A percentile compares a stretch with the other conserved stretches of the same genome.
phyloP scores from a whole-genome alignment of 768 basidiomycete genomes.

The Collybia sordida region DNA sequence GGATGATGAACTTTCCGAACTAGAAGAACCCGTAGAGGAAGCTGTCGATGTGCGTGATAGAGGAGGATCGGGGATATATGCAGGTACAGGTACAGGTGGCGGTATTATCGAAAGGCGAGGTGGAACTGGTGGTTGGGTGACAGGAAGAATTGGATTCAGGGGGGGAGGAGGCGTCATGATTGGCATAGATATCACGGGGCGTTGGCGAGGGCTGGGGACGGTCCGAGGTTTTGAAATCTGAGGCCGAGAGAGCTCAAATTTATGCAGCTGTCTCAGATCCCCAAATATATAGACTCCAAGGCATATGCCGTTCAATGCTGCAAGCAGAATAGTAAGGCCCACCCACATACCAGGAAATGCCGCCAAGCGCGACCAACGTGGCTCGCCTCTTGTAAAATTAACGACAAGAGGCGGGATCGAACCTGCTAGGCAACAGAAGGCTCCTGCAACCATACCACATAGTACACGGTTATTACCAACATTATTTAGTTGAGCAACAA shows the following conservation, averaged over 20 bases:
- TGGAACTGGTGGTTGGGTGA: conserved; percentile 10
- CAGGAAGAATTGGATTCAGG: conserved; percentile 12
- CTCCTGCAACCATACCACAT: conserved; percentile 68
- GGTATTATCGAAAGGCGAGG: conserved; percentile 23
- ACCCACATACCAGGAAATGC: conserved; percentile 73
- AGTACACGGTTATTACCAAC: conserved; percentile 70
- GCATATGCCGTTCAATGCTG: conserved; percentile 72
- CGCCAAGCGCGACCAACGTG: conserved; percentile 57
- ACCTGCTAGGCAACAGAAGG: conserved; percentile 45
- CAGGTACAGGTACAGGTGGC: conserved; percentile 24
- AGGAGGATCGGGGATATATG: conserved; percentile 19
- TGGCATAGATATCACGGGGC: conserved; percentile 19
- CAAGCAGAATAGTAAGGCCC: conserved; percentile 59
- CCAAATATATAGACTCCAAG: conserved; percentile 79
- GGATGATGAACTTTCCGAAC: conserved; percentile 19
- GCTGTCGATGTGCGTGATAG: conserved; percentile 18
- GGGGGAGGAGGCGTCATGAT: conserved; percentile 16
- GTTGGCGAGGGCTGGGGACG: conserved; percentile 23
- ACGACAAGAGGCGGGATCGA: conserved; percentile 46
- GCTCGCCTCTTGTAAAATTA: conserved; percentile 44
- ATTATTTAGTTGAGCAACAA: conserved; percentile 65
- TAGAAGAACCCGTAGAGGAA: conserved; percentile 21
- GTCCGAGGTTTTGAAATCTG: conserved; percentile 53
- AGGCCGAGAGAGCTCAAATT: conserved; percentile 75
- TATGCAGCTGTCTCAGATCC: conserved; percentile 74